These are phyloP conservation scores for Aegle marmelos DNA, from an alignment of 345 rosid species.

Conservation along the genomic window DNA sequence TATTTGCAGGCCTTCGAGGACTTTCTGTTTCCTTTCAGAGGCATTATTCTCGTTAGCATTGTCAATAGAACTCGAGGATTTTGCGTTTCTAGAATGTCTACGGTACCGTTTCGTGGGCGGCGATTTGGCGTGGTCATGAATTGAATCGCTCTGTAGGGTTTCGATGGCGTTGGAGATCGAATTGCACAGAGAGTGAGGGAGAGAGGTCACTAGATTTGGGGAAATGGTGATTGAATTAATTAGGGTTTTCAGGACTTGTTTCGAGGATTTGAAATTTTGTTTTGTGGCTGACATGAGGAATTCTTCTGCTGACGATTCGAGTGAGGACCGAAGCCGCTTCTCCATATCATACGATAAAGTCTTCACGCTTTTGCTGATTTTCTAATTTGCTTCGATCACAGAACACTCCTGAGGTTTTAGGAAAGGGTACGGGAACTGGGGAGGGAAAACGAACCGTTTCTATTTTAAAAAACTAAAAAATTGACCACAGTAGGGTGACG, in stretches of 20 bases:
- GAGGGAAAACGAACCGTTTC: not conserved
- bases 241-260: constrained; percentile 61
- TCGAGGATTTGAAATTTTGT: constrained; percentile 53
- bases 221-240: constrained; percentile 50
- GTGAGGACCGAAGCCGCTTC: constrained; percentile 70
- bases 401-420: too few species aligned
- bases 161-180: constrained; percentile 38
- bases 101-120: constrained; percentile 56
- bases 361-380: not conserved
- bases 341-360: constrained; percentile 35
- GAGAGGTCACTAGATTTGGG: constrained; percentile 47
- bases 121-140: constrained; percentile 28
- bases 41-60: not conserved
- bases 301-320: constrained; percentile 66
- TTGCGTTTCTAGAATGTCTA: constrained; percentile 31
- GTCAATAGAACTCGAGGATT: not conserved
- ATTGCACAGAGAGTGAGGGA: constrained; percentile 53
- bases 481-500: not conserved
- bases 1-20: constrained; percentile 42
- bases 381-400: not conserved
- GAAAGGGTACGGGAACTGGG: not conserved
- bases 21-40: constrained; percentile 23
- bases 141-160: constrained; percentile 30
- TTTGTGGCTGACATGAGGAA: constrained; percentile 54
- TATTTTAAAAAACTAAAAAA: not conserved